Evolutionary conservation across 768 basidiomycete species (phyloP).

Genomic region (Russula olivacea): DNA sequence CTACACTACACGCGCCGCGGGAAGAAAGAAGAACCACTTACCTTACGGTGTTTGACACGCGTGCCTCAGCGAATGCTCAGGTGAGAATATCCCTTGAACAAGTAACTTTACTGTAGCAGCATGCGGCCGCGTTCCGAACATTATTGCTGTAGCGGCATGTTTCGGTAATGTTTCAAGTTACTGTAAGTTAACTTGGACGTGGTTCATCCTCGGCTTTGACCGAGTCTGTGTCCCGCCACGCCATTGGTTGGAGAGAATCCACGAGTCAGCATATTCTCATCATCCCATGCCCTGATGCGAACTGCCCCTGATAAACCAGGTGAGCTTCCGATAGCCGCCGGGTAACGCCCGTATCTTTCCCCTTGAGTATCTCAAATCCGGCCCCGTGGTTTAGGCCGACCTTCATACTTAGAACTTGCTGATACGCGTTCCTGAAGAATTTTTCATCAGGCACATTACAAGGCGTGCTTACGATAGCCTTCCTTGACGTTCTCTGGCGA

Average conservation of each 20-base stretch:
- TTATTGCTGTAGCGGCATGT: not conserved
- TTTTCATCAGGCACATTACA: not conserved
- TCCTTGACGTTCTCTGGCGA: not conserved
- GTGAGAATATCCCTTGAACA: not conserved
- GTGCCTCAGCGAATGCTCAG: not conserved
- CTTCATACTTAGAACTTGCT: not conserved
- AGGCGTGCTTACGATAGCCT: not conserved
- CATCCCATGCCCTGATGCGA: not conserved
- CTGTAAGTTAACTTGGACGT: no score
- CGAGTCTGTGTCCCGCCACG: not conserved
- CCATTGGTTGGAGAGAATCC: constrained; percentile 6
- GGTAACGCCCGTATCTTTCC: not conserved
- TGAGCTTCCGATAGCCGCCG: not conserved
- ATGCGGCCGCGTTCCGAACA: not conserved
- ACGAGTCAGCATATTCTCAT: not conserved
- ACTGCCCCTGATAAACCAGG: not conserved
- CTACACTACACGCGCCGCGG: constrained; percentile 6
- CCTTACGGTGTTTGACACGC: not conserved
- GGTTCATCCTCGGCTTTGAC: not conserved
- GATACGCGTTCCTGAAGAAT: not conserved
- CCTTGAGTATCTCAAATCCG: not conserved
- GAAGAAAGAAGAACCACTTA: not conserved
- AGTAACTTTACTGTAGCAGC: not conserved
- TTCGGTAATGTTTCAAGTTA: no score
- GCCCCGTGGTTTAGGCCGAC: no score